phyloP scores from a whole-genome alignment of 129 eudicot species.

The Centella asiatica region DNA sequence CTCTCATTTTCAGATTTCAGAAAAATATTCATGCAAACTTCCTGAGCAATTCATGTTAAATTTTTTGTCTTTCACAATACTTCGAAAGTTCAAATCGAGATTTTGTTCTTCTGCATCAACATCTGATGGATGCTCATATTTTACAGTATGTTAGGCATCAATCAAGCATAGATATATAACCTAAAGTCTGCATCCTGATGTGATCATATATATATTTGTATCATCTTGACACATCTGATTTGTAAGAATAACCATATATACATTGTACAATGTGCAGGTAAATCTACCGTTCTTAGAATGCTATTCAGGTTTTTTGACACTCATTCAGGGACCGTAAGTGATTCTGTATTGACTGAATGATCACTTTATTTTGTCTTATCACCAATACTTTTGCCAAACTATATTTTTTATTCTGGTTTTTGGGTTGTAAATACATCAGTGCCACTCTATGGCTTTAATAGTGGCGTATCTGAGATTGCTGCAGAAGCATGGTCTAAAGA shows the following conservation, averaged over 20 bases:
- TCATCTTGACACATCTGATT: not conserved
- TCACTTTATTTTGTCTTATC: not conserved
- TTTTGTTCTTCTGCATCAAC: not conserved
- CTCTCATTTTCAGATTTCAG: not conserved
- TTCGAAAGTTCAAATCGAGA: too few species aligned
- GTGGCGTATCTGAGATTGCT: not conserved
- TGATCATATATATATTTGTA: not conserved
- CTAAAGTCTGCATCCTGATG: not conserved
- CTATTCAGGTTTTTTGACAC: constrained; percentile 85
- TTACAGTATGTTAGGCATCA: too few species aligned
- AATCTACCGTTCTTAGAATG: constrained; percentile 89
- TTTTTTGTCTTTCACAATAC: not conserved
- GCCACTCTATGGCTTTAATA: too few species aligned
- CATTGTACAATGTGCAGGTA: constrained; percentile 47
- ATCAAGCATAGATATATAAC: not conserved
- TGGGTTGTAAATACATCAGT: not conserved
- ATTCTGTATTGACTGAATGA: not conserved
- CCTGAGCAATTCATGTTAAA: not conserved
- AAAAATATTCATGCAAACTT: not conserved
- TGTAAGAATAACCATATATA: not conserved
- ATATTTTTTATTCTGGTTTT: not conserved
- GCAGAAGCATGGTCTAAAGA: not conserved
- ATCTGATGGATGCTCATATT: too few species aligned
- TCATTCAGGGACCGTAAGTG: constrained; percentile 71
- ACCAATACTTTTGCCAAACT: not conserved